A percentile compares a stretch with the other conserved stretches of the same genome.
phyloP scores from a whole-genome alignment of 139 green algal species.

The Ulvella scutata region DNA sequence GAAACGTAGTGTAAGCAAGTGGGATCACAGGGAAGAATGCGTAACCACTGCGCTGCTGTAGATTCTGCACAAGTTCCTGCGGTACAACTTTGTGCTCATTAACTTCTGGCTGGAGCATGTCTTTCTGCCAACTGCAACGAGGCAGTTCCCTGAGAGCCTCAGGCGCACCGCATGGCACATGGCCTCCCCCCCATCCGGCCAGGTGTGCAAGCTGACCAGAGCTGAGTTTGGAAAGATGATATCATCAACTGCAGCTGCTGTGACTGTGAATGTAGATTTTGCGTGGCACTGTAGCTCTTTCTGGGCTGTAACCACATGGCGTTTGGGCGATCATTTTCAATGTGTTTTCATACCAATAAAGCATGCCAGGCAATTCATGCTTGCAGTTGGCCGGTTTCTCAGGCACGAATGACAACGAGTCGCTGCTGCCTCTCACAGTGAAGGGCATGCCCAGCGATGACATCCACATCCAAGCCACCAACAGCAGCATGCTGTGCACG shows the following conservation, averaged over 20 bases:
- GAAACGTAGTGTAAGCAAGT: no score
- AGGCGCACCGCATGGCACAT: slow-evolving; percentile 30
- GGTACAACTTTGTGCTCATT: slow-evolving; percentile 26
- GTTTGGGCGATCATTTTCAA: no score
- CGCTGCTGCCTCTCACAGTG: slow-evolving; percentile 33
- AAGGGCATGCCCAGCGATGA: slow-evolving; percentile 4
- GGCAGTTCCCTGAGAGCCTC: slow-evolving; percentile 25
- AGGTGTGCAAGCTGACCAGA: not conserved
- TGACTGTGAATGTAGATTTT: no score
- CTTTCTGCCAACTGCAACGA: slow-evolving; percentile 18
- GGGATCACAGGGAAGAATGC: no score
- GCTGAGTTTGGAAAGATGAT: not conserved
- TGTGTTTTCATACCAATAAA: no score
- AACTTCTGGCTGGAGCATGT: slow-evolving; percentile 32
- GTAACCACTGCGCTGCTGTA: not conserved
- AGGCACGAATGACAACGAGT: slow-evolving; percentile 43
- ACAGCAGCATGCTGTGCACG: slow-evolving; percentile 41
- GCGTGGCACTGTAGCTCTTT: no score
- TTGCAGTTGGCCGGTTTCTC: slow-evolving; percentile 20
- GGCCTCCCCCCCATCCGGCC: slow-evolving; percentile 13
- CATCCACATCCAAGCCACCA: slow-evolving; percentile 14
- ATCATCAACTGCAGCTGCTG: no score
- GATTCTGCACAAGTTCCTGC: slow-evolving; percentile 10
- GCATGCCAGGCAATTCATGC: no score
- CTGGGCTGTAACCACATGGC: no score